Evolutionary conservation across 805 yeast genomes (phyloP).

Genomic region (Grigorovia transvaalensis): DNA sequence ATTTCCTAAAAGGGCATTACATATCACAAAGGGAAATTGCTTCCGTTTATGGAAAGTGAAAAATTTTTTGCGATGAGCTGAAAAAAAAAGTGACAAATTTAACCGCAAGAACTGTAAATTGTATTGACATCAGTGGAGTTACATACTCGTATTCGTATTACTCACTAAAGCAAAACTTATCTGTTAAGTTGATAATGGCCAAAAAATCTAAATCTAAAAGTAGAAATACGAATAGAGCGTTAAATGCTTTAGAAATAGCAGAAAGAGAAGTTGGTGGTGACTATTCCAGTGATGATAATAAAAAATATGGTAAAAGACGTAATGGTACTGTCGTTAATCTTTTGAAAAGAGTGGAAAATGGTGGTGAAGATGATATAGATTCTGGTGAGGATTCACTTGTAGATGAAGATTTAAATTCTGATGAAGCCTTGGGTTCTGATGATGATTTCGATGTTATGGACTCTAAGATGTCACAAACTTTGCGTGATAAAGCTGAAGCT

Average conservation of each 20-base stretch:
- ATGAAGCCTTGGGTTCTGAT: conserved; percentile 79
- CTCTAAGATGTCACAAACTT: conserved; percentile 58
- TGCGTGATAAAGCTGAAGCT: conserved; percentile 41
- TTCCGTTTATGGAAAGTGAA: not conserved
- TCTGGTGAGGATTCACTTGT: conserved; percentile 32
- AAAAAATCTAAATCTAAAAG: conserved; percentile 23
- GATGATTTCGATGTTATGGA: conserved; percentile 57
- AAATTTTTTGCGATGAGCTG: conserved; percentile 5
- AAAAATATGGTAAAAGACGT: conserved; percentile 15
- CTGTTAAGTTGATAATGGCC: conserved; percentile 11
- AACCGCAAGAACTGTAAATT: no score
- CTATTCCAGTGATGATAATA: conserved; percentile 26
- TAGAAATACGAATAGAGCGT: conserved; percentile 29
- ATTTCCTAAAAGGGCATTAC: not conserved
- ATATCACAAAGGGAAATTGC: not conserved
- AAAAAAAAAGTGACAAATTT: not conserved
- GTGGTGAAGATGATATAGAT: conserved; percentile 17
- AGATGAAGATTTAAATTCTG: conserved; percentile 70
- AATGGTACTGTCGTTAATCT: conserved; percentile 33
- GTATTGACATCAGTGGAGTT: no score
- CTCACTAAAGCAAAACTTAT: no score
- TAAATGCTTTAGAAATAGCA: conserved; percentile 44
- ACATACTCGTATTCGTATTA: no score
- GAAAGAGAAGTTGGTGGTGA: conserved; percentile 30
- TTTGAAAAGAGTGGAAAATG: conserved; percentile 15